Evolutionary conservation across 2,329 filamentous ascomycete species (phyloP).

Genomic region (Cytospora piceicola): DNA sequence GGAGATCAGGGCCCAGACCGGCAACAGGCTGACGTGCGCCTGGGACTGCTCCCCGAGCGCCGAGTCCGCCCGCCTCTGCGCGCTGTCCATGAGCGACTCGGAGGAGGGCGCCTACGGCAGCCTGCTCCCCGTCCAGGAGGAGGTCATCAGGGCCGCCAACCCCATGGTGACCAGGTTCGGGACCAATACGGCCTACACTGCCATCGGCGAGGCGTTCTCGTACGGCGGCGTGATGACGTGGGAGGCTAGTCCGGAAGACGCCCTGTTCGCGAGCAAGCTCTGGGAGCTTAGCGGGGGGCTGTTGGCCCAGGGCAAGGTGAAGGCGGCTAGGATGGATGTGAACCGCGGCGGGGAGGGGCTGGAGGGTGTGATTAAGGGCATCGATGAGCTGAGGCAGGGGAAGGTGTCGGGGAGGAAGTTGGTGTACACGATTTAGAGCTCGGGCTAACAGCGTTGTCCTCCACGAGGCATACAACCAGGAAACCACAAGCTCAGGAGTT

Average conservation of each 20-base stretch:
- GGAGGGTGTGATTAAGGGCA: constrained; percentile 39
- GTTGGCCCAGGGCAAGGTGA: constrained; percentile 42
- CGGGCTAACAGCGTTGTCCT: not conserved
- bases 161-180: constrained; percentile 35
- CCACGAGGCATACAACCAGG: too few relatives aligned
- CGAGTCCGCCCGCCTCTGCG: constrained; percentile 18
- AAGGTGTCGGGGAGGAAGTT: constrained; percentile 46
- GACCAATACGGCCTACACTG: constrained; percentile 40
- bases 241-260: constrained; percentile 34
- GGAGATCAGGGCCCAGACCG: constrained; percentile 15
- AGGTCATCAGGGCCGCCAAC: constrained; percentile 44
- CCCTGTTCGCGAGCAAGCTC: constrained; percentile 42
- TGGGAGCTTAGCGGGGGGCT: constrained; percentile 40
- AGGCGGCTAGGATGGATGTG: constrained; percentile 37
- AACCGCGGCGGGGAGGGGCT: constrained; percentile 38
- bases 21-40: constrained; percentile 17
- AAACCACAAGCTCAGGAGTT: too few relatives aligned
- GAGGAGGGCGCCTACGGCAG: constrained; percentile 11
- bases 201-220: constrained; percentile 39
- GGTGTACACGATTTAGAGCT: constrained; percentile 41
- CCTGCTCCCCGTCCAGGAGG: constrained; percentile 11
- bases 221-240: constrained; percentile 8
- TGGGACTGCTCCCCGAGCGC: constrained; percentile 31
- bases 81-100: constrained; percentile 16
- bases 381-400: constrained; percentile 38